A percentile compares a stretch with the other conserved stretches of the same genome.
phyloP scores from a whole-genome alignment of 495 filamentous ascomycete species.

The Rostrohypoxylon terebratum region DNA sequence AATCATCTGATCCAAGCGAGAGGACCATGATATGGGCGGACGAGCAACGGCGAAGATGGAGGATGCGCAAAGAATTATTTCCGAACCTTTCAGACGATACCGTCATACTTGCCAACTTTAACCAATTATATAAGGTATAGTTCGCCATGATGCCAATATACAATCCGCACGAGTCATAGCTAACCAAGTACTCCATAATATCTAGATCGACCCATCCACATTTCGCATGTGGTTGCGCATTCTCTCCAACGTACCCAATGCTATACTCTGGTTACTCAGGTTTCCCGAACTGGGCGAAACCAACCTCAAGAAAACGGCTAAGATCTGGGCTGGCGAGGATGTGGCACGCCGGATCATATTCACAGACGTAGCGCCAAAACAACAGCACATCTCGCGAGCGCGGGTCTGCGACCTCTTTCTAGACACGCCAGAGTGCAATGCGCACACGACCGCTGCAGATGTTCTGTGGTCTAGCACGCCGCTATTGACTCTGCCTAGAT shows the following conservation, averaged over 20 bases:
- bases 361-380: constrained; percentile 96
- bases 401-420: constrained; percentile 94
- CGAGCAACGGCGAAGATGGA: constrained; percentile 86
- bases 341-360: constrained; percentile 95
- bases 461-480: constrained; percentile 97
- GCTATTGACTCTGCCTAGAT: constrained; percentile 91
- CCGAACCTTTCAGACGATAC: constrained; percentile 83
- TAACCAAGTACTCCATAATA: constrained; percentile 18
- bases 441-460: constrained; percentile 97
- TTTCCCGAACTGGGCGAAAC: constrained; percentile 94
- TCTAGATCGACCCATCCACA: constrained; percentile 94
- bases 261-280: constrained; percentile 93
- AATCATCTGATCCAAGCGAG: constrained; percentile 83
- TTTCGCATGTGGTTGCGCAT: constrained; percentile 98
- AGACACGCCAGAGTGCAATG: constrained; percentile 98
- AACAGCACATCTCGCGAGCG: constrained; percentile 91
- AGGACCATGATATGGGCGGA: constrained; percentile 79
- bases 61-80: constrained; percentile 95
- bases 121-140: constrained; percentile 97
- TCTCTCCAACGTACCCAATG: constrained; percentile 84
- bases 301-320: constrained; percentile 83
- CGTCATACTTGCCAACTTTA: constrained; percentile 97
- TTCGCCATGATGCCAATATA: background rate
- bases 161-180: background rate
- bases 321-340: constrained; percentile 83